Evolutionary conservation across 202 grass and related monocot species (phyloP), one percentile per base, ranked within the genome.

Genomic region (Eragrostis tef): DNA sequence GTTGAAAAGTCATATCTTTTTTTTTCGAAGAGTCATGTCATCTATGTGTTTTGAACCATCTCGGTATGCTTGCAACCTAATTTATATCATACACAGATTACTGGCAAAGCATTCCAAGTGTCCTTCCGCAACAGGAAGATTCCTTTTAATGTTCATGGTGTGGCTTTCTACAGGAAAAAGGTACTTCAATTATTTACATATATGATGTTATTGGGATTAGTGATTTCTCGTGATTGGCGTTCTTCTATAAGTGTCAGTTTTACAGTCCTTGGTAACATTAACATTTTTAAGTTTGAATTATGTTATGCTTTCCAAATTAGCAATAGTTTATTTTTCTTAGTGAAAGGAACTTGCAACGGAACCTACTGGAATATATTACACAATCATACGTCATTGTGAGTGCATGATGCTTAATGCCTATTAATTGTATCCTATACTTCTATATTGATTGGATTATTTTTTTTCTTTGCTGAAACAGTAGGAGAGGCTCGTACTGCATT

Each of bases 141-240:
- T 84, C 92, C 92, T 68, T 98, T 98, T 82, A 98, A 98, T 74
- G 11, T 92, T 77, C 95, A 98, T 75, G 95, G 95, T 54, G 95
- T 94, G 54, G 95, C 90, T 80, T 94, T 98, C 84, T 98, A 98
- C 77, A 87, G 92, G 81, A 98, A 98, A 89, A 98, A 98, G 95
- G 95, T 98, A 70, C 9, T 19, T 71, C 5, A 61, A 75, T 85
- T 67, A 75, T 87, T 67, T 61, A 78, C 61, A 52, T 21, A 52
- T 21, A 15, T 7, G 49, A 42, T 14, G 44, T 81, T 54, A 5
- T 68, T 39, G 17, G 61, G n/a, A 67, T 59, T 72, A 76, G 11
- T 49, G 64, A 71, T 64, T 80, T 88, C 53, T 70, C 7, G 45
- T 84, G 65, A 56, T 80, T 63, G 48, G 13, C 27, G 85, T 45